Evolutionary conservation across 1,284 basidiomycete genomes (phyloP), one percentile per base, ranked within the genome.

Genomic region (Apiotrichum siamense): DNA sequence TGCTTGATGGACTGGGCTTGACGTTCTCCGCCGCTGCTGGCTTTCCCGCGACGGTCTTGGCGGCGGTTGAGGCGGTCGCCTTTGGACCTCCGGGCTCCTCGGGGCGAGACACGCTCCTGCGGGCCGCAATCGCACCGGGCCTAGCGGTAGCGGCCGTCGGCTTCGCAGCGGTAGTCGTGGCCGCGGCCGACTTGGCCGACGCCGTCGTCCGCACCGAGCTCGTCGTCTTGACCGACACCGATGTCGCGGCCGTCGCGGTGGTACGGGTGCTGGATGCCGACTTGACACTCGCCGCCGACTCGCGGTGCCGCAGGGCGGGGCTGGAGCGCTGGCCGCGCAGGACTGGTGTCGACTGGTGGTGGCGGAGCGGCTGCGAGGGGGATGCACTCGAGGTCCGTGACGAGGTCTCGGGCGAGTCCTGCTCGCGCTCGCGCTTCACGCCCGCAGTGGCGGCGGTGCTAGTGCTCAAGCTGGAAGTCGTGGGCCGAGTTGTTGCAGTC

Each of bases 301-400:
- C 9, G 33, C 33, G 33, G 33, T 35, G n/a, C n/a, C n/a, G n/a
- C n/a, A n/a, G n/a, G n/a, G 50, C 46, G 10, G 47, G 24, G 27
- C 42, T 24, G 11, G 55, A 57, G 9, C 31, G 13, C 54, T 51
- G 49, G 25, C 40, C 42, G 3, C 46, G 45, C 15, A 35, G 7
- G 5, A 33, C 33, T 20, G 44, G 44, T 17, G 33, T 36, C 13
- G 45, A 47, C 25, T 38, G 45, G n/a, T 35, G 33, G 11, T 36
- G 45, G 18, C 27, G 45, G n/a, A 27, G 44, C 11, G 26, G 27
- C n/a, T n/a, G 26, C 15, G 52, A n/a, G 13, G 33, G 33, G 11
- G 41, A 15, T 23, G 17, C 20, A 12, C 18, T 31, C 20, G 27
- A 21, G 11, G 26, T n/a, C 9, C 41, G 40, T 4, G 45, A 47